Evolutionary conservation across 1,284 basidiomycete genomes (phyloP), one percentile per base, ranked within the genome.

Genomic region (Boletus semigastroideus): DNA sequence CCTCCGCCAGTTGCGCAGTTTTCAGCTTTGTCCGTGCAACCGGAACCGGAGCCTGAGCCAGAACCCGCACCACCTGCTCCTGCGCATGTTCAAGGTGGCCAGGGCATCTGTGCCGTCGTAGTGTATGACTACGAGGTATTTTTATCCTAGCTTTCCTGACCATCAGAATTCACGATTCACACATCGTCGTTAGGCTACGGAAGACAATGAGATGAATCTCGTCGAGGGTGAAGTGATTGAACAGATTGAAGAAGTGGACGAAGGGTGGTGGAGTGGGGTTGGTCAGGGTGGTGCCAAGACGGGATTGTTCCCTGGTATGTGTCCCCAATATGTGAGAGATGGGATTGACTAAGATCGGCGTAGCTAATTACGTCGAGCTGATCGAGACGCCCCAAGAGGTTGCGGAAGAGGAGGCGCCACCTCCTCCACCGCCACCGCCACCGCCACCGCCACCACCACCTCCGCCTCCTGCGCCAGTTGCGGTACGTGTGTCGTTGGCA

Each of bases 171-270:
- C 22, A 2, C 37, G 34, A n/a, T 7, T 41, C 11, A n/a, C 20
- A 3, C 27, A 22, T 25, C 17, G 12, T 42, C n/a, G 4, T 1
- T 49, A 85, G 80, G 86, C 86, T 25, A 75, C 81, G 10, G 91
- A 93, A 70, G 88, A 93, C 56, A 93, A 94, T 64, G 94, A 97
- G 66, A 84, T 96, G 72, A 71, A 72, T 48, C 78, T 97, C 19
- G 60, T 75, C 3, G 92, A 95, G 68, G 94, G 92, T 46, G 90
- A 94, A 65, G 71, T 86, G 36, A 84, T 96, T 49, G 83, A 87
- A 48, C 80, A 90, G 58, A 84, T 95, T 42, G 90, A 94, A 68
- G 82, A 90, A 70, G 67, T 92, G n/a, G 90, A 88, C 62, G 89
- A 92, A 59, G 89, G 83, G 13, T 88, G 86, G 93, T 94, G 92